phyloP scores from a whole-genome alignment of 2,329 filamentous ascomycete genomes.

The Fusarium algeriense region DNA sequence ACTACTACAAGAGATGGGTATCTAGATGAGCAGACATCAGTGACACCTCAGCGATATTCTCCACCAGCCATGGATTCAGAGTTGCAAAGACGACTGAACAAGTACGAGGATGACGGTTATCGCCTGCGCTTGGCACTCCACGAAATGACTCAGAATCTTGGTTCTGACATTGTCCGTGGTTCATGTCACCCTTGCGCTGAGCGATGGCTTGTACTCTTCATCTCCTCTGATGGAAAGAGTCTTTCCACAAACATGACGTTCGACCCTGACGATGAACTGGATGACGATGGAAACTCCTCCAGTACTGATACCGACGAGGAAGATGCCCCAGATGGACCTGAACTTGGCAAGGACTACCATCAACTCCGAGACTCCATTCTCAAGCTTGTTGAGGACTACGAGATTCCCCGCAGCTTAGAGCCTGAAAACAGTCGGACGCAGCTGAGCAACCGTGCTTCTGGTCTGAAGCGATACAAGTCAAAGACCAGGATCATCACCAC shows the following conservation, averaged over 20 bases:
- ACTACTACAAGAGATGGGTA: constrained; percentile 75
- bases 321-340: constrained; percentile 69
- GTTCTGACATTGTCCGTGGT: constrained; percentile 73
- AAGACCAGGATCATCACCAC: constrained; percentile 69
- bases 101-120: constrained; percentile 74
- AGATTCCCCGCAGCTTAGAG: constrained; percentile 77
- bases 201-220: constrained; percentile 84
- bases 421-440: constrained; percentile 70
- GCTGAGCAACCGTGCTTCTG: constrained; percentile 78
- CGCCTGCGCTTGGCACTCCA: constrained; percentile 75
- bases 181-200: constrained; percentile 84
- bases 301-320: constrained; percentile 72
- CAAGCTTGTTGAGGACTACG: constrained; percentile 84
- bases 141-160: constrained; percentile 76
- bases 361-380: constrained; percentile 83
- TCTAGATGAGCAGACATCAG: constrained; percentile 66
- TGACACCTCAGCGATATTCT: constrained; percentile 67
- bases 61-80: constrained; percentile 62
- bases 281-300: constrained; percentile 74
- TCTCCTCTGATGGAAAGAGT: constrained; percentile 77
- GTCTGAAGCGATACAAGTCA: constrained; percentile 69
- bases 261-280: constrained; percentile 73
- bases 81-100: constrained; percentile 59
- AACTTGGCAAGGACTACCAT: constrained; percentile 83
- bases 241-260: constrained; percentile 80